These are phyloP conservation scores for Ophiocordyceps australis DNA, from an alignment of 2,329 filamentous ascomycete genomes.

Conservation along the genomic window DNA sequence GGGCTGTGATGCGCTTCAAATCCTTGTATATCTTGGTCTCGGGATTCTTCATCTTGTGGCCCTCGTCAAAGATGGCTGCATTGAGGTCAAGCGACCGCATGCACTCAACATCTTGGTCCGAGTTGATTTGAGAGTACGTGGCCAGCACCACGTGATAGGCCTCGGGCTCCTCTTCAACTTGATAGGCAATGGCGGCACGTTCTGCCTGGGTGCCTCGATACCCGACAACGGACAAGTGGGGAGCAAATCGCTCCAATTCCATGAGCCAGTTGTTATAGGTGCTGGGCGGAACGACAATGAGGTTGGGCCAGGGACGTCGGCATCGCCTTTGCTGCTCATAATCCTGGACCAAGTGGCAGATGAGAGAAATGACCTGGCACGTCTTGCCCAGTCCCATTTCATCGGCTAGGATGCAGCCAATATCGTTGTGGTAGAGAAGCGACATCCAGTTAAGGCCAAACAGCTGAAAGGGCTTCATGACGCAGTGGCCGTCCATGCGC, in stretches of 20 bases:
- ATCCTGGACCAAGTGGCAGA: constrained; percentile 64
- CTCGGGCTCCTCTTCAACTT: constrained; percentile 43
- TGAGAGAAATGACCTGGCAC: constrained; percentile 84
- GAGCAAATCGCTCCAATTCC: constrained; percentile 80
- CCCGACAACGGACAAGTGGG: constrained; percentile 54
- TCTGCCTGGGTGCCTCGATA: constrained; percentile 48
- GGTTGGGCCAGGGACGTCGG: constrained; percentile 43
- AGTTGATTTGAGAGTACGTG: constrained; percentile 40
- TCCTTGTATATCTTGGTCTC: constrained; percentile 67
- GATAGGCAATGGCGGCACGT: constrained; percentile 47
- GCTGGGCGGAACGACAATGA: constrained; percentile 83
- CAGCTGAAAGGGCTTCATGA: constrained; percentile 84
- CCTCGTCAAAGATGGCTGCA: constrained; percentile 73
- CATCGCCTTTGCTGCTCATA: constrained; percentile 16
- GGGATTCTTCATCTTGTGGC: constrained; percentile 81
- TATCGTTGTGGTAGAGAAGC: constrained; percentile 58
- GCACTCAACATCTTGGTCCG: constrained; percentile 28
- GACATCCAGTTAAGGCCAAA: constrained; percentile 92
- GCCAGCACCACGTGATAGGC: constrained; percentile 45
- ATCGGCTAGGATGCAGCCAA: constrained; percentile 85
- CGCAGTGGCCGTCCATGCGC: constrained; percentile 57
- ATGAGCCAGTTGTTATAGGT: constrained; percentile 92
- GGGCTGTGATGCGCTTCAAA: constrained; percentile 56
- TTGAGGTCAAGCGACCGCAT: constrained; percentile 30
- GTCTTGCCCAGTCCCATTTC: constrained; percentile 98